phyloP scores from a whole-genome alignment of 352 stramenopile genomes.

The Pseudoperonospora humuli region DNA sequence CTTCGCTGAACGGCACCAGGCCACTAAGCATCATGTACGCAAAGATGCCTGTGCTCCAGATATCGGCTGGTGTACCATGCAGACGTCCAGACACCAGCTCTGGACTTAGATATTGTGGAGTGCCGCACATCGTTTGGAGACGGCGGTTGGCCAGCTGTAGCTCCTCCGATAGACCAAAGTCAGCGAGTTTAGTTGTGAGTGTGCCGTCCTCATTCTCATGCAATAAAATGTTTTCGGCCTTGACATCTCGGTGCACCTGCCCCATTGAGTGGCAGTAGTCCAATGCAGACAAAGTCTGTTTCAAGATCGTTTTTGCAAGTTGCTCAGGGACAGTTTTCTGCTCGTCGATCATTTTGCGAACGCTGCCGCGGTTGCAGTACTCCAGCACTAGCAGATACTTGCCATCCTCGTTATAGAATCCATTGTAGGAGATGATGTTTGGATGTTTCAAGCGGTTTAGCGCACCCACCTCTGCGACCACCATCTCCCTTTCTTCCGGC shows the following conservation, averaged over 20 bases:
- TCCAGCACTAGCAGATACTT: constrained; percentile 86
- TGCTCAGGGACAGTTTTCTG: constrained; percentile 55
- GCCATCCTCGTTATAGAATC: constrained; percentile 67
- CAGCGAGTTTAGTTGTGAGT: constrained; percentile 82
- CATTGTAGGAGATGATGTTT: constrained; percentile 76
- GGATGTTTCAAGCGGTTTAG: constrained; percentile 67
- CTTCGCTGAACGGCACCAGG: constrained; percentile 47
- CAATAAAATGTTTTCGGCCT: constrained; percentile 85
- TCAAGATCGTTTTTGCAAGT: constrained; percentile 62
- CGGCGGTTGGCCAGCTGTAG: constrained; percentile 81
- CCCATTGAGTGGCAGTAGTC: constrained; percentile 82
- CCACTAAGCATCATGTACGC: constrained; percentile 87
- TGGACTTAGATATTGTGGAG: constrained; percentile 93
- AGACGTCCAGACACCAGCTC: constrained; percentile 89
- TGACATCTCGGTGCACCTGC: constrained; percentile 87
- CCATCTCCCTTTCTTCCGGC: constrained; percentile 43
- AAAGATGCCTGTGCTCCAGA: constrained; percentile 94
- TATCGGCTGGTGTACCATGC: constrained; percentile 90
- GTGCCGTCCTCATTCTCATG: constrained; percentile 66
- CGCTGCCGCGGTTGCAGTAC: constrained; percentile 71
- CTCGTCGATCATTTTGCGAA: constrained; percentile 68
- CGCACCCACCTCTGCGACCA: constrained; percentile 63
- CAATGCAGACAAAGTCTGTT: constrained; percentile 65
- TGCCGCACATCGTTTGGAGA: constrained; percentile 91
- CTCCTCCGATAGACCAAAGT: constrained; percentile 88